Percentiles rank a stretch among this genome's conserved stretches.
Evolutionary conservation across 768 basidiomycete species (phyloP).

Genomic region (Clitopilus hobsonii): DNA sequence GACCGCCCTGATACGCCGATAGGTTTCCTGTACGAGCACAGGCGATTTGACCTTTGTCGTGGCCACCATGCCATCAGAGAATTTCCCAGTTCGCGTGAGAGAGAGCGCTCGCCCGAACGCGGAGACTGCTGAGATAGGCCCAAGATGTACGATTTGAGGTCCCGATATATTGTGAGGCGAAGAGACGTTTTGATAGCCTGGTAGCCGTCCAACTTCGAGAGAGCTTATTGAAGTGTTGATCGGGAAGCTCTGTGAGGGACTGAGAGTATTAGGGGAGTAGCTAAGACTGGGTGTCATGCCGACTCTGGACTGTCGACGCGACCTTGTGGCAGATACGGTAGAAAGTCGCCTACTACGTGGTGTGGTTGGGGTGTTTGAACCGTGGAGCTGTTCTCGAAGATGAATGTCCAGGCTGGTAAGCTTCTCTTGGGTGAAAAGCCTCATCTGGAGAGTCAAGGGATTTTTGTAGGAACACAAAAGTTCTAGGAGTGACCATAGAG

Average conservation of each 20-base stretch:
- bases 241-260: slow-evolving; percentile 26
- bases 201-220: slow-evolving; percentile 27
- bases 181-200: slow-evolving; percentile 34
- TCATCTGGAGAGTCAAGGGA: slow-evolving; percentile 63
- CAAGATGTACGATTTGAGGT: slow-evolving; percentile 58
- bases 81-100: slow-evolving; percentile 17
- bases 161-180: slow-evolving; percentile 31
- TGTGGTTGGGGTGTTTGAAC: slow-evolving; percentile 16
- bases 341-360: slow-evolving; percentile 37
- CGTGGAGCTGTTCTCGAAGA: slow-evolving; percentile 34
- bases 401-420: slow-evolving; percentile 40
- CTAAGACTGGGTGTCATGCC: slow-evolving; percentile 40
- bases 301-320: slow-evolving; percentile 31
- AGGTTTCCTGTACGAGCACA: slow-evolving; percentile 52
- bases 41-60: slow-evolving; percentile 45
- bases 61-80: slow-evolving; percentile 22
- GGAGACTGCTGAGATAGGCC: slow-evolving; percentile 39
- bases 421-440: slow-evolving; percentile 62
- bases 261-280: slow-evolving; percentile 34
- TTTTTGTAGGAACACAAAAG: slow-evolving; percentile 57
- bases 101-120: slow-evolving; percentile 27
- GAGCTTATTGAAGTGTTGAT: slow-evolving; percentile 12
- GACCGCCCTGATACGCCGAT: slow-evolving; percentile 55
- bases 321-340: slow-evolving; percentile 53
- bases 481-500: slow-evolving; percentile 69